Conservation (phyloP, 163 green algal species). For the Coccomyxa subellipsoidea region DNA sequence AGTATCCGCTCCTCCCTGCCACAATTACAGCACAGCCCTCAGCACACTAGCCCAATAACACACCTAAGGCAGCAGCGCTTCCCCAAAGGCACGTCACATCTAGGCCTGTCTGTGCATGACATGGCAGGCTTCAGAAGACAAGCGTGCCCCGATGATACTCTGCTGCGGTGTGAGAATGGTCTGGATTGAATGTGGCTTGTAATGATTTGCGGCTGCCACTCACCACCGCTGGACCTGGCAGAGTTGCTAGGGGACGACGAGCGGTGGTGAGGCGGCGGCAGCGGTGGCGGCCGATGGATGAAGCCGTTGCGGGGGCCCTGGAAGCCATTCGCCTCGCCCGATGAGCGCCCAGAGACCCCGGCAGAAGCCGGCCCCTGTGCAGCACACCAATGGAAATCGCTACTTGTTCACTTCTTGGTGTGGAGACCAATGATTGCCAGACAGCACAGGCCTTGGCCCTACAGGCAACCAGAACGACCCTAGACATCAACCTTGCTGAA, state of each 20-base stretch:
- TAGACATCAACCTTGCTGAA: too few relatives aligned
- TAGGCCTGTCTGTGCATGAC: too few relatives aligned
- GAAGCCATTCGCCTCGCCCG: neutral
- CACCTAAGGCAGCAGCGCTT: neutral
- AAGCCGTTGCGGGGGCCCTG: neutral
- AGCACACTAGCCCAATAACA: neutral
- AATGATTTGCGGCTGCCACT: neutral
- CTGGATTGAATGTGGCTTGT: neutral
- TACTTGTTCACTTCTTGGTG: too few relatives aligned
- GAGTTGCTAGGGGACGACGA: neutral
- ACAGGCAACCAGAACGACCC: too few relatives aligned
- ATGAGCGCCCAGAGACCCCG: neutral
- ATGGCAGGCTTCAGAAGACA: too few relatives aligned
- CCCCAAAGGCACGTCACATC: too few relatives aligned
- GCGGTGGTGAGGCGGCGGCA: neutral
- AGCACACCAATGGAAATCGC: too few relatives aligned
- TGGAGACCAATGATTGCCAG: too few relatives aligned
- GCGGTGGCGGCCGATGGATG: neutral
- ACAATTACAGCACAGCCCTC: neutral
- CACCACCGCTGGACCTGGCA: conserved; percentile 2
- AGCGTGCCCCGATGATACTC: too few relatives aligned
- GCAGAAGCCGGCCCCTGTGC: neutral
- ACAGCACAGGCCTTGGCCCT: too few relatives aligned
- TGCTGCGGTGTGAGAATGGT: too few relatives aligned
- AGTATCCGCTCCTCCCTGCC: neutral